Base-by-base conservation (phyloP, 2,329 filamentous ascomycete species). In the Pseudogymnoascus sp. region DNA sequence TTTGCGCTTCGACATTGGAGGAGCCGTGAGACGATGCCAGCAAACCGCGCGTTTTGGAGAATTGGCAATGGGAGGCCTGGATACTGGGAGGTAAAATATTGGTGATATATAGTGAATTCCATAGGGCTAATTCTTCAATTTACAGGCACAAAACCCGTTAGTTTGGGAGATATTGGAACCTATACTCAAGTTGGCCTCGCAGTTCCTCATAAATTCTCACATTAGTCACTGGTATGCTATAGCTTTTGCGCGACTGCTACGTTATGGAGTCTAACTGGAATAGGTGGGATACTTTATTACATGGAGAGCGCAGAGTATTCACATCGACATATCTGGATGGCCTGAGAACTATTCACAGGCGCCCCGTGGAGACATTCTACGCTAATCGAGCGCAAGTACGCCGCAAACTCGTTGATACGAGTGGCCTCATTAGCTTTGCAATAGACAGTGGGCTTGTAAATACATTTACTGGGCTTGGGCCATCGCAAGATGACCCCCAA, bases 161-260 rank as follows among this genome's bases (percentile, higher is more conserved):
- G 62, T 63, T 25, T 52, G 60, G 60, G 13, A 27, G 29, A 48
- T 63, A 27, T 21, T 59, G n/a, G 33, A 58, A n/a, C 62, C 62
- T n/a, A 60, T 63, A 3, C 40, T 63, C 15, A 59, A 58, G 25
- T 31, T 63, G 25, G 60, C 37, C 9, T 59, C 59, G 5, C 29
- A 55, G n/a, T 61, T 62, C 27, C 33, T 62, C 40, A 35, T n/a
- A 12, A 62, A 63, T 52, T 27, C 45, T 9, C 60, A 61, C 8
- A 63, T 60, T n/a, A 59, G 42, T 12, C 33, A 36, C 40, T 40
- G 60, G 62, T 15, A 59, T 12, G 48, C 42, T 13, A 29, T 61
- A 7, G 8, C 60, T 12, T 63, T 7, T n/a, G 15, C 9, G 45
- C 33, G 10, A 31, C 9, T 33, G n/a, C 15, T 33, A 18, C 45